phyloP scores from a whole-genome alignment of 371 early-diverging fungal species.

The Polyrhizophydium stewartii region DNA sequence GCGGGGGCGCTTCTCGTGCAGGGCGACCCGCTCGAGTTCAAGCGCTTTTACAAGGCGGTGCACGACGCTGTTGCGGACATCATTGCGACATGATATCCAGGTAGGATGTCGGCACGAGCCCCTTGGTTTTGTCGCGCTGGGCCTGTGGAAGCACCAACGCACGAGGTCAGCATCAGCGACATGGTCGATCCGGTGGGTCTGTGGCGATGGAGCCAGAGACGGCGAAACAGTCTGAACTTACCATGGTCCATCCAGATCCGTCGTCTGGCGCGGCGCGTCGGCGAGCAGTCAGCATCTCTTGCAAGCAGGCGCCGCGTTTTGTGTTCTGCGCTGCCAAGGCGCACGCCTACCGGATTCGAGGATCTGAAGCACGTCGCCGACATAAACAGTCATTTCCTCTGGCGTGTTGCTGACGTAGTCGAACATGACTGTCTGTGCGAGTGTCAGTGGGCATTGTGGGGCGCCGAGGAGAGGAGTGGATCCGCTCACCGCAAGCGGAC shows the following conservation, averaged over 20 bases:
- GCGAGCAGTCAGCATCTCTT: not conserved
- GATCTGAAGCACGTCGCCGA: conserved; percentile 24
- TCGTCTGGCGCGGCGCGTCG: conserved; percentile 19
- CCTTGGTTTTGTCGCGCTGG: conserved; percentile 18
- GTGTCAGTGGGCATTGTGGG: too few species aligned
- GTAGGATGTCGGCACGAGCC: conserved; percentile 22
- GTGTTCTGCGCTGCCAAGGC: not conserved
- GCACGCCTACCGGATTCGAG: conserved; percentile 20
- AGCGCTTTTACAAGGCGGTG: conserved; percentile 22
- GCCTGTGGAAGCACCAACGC: not conserved
- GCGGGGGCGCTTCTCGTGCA: not conserved
- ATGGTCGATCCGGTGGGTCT: too few species aligned
- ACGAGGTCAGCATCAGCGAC: not conserved
- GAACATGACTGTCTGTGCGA: conserved; percentile 8
- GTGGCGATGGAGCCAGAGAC: too few species aligned
- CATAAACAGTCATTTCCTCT: conserved; percentile 31
- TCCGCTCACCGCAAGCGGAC: too few species aligned
- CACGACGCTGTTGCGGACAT: conserved; percentile 10
- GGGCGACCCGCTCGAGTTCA: conserved; percentile 44
- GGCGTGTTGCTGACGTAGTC: conserved; percentile 19
- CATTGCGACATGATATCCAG: not conserved
- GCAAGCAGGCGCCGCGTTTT: not conserved
- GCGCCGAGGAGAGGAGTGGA: too few species aligned
- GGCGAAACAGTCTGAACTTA: not conserved
- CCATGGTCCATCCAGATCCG: conserved; percentile 37